Evolutionary conservation across 306 rosid genomes (phyloP), one percentile per base, ranked within the genome.

Genomic region (Cajanus cajan): DNA sequence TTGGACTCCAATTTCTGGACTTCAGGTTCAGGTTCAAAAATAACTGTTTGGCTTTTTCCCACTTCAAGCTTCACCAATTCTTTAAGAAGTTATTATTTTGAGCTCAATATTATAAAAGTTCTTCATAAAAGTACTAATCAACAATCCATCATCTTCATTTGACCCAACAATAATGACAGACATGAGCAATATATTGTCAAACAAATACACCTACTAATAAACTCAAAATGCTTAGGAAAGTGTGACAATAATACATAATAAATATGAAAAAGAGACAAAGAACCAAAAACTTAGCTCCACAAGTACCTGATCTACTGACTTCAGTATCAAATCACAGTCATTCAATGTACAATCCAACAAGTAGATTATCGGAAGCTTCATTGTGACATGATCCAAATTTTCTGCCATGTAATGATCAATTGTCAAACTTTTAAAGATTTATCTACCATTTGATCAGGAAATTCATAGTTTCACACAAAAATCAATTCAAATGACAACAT

Each of bases 321-420:
- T 86, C 25, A 90, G 81, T 78, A 90, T 86, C 84, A 87, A 80
- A 81, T 84, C 84, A 84, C 98, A 95, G 78, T 92, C 98, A 43
- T 95, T 95, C 83, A 84, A 68, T 39, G 97, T 92, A 87, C 98
- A 95, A 62, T 95, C 98, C 89, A 95, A 80, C 68, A 90, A 82
- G 89, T 95, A 92, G 84, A 95, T 80, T 63, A 71, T 48, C 6
- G 98, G 98, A 84, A 95, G 85, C 83, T 87, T 90, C 82, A 76
- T 80, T 22, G 7, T 44, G 77, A 71, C 72, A 68, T 80, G 43
- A 59, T 83, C 81, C 85, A 71, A 76, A 70, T 41, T 77, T 66
- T 87, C 97, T 90, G 94, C 84, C 71, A 90, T 62, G 83, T 63
- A 67, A 79, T 10, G 34, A 68, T 71, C 86, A 62, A 54, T 47